Base-by-base conservation (phyloP, 2,329 filamentous ascomycete genomes). In the Colletotrichum euphorbiae region DNA sequence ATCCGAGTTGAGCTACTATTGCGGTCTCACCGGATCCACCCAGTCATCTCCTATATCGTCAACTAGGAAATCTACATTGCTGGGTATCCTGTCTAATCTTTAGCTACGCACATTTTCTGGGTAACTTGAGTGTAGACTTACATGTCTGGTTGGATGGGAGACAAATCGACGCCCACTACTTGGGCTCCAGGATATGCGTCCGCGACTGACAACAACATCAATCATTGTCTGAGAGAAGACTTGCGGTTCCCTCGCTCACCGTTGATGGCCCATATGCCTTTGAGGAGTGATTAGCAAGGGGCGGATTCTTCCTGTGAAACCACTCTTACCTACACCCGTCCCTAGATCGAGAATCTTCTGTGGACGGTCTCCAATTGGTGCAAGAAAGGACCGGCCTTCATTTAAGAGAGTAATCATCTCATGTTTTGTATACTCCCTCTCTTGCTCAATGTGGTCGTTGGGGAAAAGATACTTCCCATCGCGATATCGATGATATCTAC, bases 311-410 rank as follows among this genome's bases (percentile, higher is more conserved):
- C 36, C 11, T 2, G 36, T 38, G 48, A 15, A 33, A 33, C 2
- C 0, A 19, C 9, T 19, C 57, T 60, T 21, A 51, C 57, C 33
- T 11, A 50, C 76, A 46, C 74, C 74, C 11, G 75, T 76, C 6
- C 75, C 75, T 17, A 76, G 59, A 56, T 76, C 74, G 21, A 77
- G 55, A 33, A 77, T 75, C 43, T 66, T 73, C 28, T 77, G 75
- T 17, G 73, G 42, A 24, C 72, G 72, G 7, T 72, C 70, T 36
- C 74, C 71, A 9, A 80, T 72, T 15, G 76, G 76, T n/a, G 76
- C 76, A 48, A 75, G 72, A 62, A 76, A 74, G 24, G 77, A 71
- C 9, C 69, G 69, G 11, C 72, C 73, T 11, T 73, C 56, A 2
- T 68, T 74, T 2, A 79, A 61, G 4, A 73, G 69, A 4, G 79